Evolutionary conservation across 495 filamentous ascomycete species (phyloP), one percentile per base, ranked within the genome.

Genomic region (Neurospora discreta): DNA sequence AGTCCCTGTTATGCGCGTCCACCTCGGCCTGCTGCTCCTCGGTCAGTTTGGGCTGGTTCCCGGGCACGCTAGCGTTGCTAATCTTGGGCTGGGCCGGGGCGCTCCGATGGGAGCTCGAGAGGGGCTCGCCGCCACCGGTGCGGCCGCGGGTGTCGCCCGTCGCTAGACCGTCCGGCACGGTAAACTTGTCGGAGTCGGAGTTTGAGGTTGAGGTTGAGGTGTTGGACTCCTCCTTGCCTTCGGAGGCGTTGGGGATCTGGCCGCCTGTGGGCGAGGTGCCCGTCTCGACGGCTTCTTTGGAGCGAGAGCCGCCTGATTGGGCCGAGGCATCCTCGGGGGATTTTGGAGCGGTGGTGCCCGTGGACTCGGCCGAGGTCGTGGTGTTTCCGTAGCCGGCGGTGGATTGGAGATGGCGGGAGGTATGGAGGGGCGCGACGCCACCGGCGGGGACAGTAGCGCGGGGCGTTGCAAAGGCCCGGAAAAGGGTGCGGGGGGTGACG

Each of bases 21-120:
- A 86, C 84, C 76, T 87, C 84, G 70, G 76, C 78, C 76, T 85
- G 76, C 77, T 86, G 82, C 71, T 82, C 84, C 42, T 82, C 71
- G 52, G 76, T 82, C 74, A 85, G 74, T 11, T 81, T 77, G n/a
- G 76, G 69, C 18, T 78, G 74, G 11, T 71, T 67, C 1, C 78
- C 82, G 7, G 80, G 80, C 2, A 82, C 74, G 41, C 77, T 77
- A 20, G 78, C 78, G 70, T 83, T 84, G 71, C 77, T 73, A 69
- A 87, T 83, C 77, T 85, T 85, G 71, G 85, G 85, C 73, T 79
- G 77, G 15, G 82, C 73, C 9, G 79, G 80, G 15, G 79, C 74
- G 69, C 79, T 74, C 11, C 0, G 52, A 60, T 77, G 72, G n/a
- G 82, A 84, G 70, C 81, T 80, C 42, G 82, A 77, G 20, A 85